Percentiles rank a stretch among this genome's conserved stretches.
Evolutionary conservation across 495 filamentous ascomycete genomes (phyloP).

Genomic region (Aspergillus saccharolyticus): DNA sequence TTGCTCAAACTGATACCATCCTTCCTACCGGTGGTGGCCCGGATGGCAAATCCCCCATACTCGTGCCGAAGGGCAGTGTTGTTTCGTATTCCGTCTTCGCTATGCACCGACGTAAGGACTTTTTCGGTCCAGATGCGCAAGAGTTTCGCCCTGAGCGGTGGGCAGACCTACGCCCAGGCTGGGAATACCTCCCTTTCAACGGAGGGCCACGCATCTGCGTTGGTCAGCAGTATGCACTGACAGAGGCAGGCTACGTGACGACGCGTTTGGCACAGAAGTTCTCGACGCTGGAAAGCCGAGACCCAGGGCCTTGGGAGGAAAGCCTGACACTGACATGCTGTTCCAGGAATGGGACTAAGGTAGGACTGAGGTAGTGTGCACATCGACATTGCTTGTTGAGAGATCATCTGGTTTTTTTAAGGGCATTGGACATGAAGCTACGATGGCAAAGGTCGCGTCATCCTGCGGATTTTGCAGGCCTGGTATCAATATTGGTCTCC

Average conservation of each 20-base stretch:
- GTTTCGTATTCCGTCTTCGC: constrained; percentile 55
- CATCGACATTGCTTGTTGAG: background rate
- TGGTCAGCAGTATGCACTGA: constrained; percentile 65
- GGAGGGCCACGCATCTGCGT: constrained; percentile 76
- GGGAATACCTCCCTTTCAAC: constrained; percentile 72
- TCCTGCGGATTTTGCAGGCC: background rate
- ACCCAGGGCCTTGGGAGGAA: constrained; percentile 19
- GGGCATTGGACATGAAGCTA: background rate
- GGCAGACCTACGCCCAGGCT: constrained; percentile 41
- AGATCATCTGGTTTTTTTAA: background rate
- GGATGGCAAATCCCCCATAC: constrained; percentile 58
- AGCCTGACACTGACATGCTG: constrained; percentile 10
- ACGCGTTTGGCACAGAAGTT: constrained; percentile 61
- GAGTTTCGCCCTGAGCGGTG: constrained; percentile 66
- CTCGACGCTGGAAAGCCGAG: constrained; percentile 29
- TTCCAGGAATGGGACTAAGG: constrained; percentile 12
- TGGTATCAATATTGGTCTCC: background rate
- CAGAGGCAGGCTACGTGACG: constrained; percentile 65
- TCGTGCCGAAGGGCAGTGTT: constrained; percentile 51
- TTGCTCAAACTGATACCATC: constrained; percentile 61
- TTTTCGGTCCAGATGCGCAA: constrained; percentile 39
- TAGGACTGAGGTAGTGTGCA: constrained; percentile 1
- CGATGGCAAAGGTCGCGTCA: background rate
- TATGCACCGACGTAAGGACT: constrained; percentile 61
- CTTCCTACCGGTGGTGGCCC: constrained; percentile 70